Base-by-base conservation (phyloP, 306 rosid genomes). In the Glycine latifolia region DNA sequence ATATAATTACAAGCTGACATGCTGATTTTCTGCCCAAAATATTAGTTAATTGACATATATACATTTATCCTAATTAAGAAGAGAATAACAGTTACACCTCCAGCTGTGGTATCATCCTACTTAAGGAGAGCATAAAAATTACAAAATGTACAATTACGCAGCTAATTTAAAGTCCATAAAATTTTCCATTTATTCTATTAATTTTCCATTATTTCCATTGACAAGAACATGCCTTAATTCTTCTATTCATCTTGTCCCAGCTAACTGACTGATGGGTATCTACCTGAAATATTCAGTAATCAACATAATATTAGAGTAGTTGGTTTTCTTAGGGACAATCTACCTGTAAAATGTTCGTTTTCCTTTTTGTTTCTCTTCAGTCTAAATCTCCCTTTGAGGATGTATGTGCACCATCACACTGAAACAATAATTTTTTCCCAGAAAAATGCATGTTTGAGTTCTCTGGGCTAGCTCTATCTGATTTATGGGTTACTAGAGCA, bases 401-500 rank as follows among this genome's bases (percentile, higher is more conserved):
- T 63, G 75, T 11, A 52, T 66, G 26, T 53, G 68, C 75, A 65
- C 52, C 58, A 49, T 82, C 50, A 8, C 73, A 61, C 31, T 50
- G 44, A 44, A 35, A 67, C 20, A 41, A 69, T 43, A 6, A 16
- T 41, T 66, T 48, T 67, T 16, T 20, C 71, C 58, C 8, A 76
- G 46, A 48, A 16, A 20, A 49, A 37, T 4, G 15, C 41, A 10
- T n/a, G n/a, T 43, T 71, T 77, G 75, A 50, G 69, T 31, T 69
- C 49, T 61, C 70, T 15, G 35, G 35, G 7, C 7, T 43, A 52
- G 52, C 43, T 52, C 60, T 71, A 11, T 65, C 55, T 65, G 53
- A 65, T 83, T 62, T 12, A 13, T 41, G 35, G 67, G 71, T 67
- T 74, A 67, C 82, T 76, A 2, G 41, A 48, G 56, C 16, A 65